These are phyloP conservation scores for Colletotrichum sp. DNA, from an alignment of 2,329 filamentous ascomycete genomes.

Conservation along the genomic window DNA sequence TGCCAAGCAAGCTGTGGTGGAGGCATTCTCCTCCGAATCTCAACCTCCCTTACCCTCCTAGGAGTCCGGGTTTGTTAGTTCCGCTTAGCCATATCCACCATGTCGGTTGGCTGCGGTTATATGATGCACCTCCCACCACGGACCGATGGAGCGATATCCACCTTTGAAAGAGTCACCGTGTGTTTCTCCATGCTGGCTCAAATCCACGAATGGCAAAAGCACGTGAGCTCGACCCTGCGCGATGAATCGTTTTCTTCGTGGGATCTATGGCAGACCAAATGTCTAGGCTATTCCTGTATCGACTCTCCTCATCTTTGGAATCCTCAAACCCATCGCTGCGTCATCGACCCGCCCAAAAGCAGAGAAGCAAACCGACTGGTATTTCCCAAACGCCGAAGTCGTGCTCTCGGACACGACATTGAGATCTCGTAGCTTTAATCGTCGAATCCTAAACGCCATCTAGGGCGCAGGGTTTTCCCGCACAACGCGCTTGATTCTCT, in stretches of 20 bases:
- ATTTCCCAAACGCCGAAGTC: constrained; percentile 19
- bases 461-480: constrained; percentile 84
- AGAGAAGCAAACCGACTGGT: constrained; percentile 22
- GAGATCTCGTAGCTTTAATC: not conserved
- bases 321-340: not conserved
- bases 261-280: not conserved
- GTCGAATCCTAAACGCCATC: constrained; percentile 17
- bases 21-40: not conserved
- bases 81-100: constrained; percentile 1
- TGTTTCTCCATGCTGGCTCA: not conserved
- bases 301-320: not conserved
- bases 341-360: constrained; percentile 8
- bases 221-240: not conserved
- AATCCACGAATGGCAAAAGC: not conserved
- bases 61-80: not conserved
- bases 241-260: not conserved
- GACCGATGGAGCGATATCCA: not conserved
- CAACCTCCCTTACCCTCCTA: not conserved
- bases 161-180: not conserved
- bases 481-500: constrained; percentile 84
- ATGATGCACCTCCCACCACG: not conserved
- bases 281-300: not conserved
- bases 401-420: not conserved
- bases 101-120: not conserved
- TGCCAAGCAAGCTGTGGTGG: constrained; percentile 18